Evolutionary conservation across 805 yeast species (phyloP), one percentile per base, ranked within the genome.

Genomic region (Saturnispora bothae): DNA sequence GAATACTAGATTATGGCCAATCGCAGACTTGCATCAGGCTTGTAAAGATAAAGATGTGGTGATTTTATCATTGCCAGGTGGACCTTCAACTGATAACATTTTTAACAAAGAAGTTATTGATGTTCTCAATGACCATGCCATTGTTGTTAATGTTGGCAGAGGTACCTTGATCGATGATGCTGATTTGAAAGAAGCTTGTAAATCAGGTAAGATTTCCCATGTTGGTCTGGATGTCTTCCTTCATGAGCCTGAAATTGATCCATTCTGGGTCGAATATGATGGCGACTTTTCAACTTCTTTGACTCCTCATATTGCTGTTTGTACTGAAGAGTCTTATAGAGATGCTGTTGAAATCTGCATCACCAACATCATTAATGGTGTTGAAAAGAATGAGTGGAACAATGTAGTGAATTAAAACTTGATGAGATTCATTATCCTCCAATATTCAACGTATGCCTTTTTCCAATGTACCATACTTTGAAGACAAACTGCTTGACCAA

Each of bases 151-250:
- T 50, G 75, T 83, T 30, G 94, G 94, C 2, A 64, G 94, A 43
- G 94, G 94, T 2, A 48, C 69, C 3, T 70, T 81, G 26, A 66
- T 83, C 43, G 75, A 81, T 47, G 85, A 78, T 48, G 64, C 69
- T n/a, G 86, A 74, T 3, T 56, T 82, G 34, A 62, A 80, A 9
- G 65, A 60, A 4, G 88, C 78, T 0, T 61, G 83, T 38, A 64
- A 75, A 40, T 48, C 65, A 6, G 84, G 83, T 1, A 69, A 75
- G 38, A 65, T 83, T 2, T 57, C 68, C 6, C 71, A 77, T 51
- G 83, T 78, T 7, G 92, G 89, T 0, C 53, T 80, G 23, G 94
- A 83, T 49, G 94, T 83, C 4, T 80, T 62, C 53, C 75, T 71
- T 42, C 54, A 71, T 18, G 94, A 83, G 55, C 83, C 83, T 5